Conservation (phyloP, 371 early-diverging fungal species). For the Syncephalastrum racemosum region DNA sequence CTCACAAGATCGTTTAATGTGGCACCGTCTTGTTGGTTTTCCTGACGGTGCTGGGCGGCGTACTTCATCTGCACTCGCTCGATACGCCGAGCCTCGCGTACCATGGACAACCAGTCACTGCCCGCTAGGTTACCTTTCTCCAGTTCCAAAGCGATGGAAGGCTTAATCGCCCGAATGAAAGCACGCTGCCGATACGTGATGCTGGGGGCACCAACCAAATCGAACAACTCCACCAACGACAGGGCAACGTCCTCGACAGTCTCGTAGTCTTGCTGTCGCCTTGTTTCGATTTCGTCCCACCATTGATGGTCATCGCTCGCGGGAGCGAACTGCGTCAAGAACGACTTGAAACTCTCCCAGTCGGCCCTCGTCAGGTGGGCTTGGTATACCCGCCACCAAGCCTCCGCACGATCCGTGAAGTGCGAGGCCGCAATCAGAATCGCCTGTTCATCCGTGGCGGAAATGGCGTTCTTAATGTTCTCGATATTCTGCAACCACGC, state of each 20-base stretch:
- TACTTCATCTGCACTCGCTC: conserved; percentile 5
- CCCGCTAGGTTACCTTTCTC: too few species aligned
- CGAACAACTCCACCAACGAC: background rate
- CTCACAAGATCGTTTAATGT: conserved; percentile 1
- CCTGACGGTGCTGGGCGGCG: too few species aligned
- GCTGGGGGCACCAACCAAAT: background rate
- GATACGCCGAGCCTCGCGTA: background rate
- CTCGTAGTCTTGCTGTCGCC: too few species aligned
- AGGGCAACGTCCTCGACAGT: conserved; percentile 1
- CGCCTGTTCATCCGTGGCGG: background rate
- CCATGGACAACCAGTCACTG: conserved; percentile 2
- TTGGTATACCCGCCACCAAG: conserved; percentile 1
- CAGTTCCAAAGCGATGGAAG: background rate
- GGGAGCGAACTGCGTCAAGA: background rate
- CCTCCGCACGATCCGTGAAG: background rate
- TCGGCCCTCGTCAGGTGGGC: background rate
- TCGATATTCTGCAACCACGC: too few species aligned
- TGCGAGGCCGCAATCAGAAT: background rate
- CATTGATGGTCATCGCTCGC: background rate
- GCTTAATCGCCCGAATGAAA: background rate
- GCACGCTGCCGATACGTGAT: background rate
- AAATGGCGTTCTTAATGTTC: too few species aligned
- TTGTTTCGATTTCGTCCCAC: background rate
- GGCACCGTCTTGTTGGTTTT: too few species aligned
- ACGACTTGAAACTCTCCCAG: conserved; percentile 2